Conservation (phyloP, 225 moss, liverwort and hornwort species). For the Takakia lepidozioides region DNA sequence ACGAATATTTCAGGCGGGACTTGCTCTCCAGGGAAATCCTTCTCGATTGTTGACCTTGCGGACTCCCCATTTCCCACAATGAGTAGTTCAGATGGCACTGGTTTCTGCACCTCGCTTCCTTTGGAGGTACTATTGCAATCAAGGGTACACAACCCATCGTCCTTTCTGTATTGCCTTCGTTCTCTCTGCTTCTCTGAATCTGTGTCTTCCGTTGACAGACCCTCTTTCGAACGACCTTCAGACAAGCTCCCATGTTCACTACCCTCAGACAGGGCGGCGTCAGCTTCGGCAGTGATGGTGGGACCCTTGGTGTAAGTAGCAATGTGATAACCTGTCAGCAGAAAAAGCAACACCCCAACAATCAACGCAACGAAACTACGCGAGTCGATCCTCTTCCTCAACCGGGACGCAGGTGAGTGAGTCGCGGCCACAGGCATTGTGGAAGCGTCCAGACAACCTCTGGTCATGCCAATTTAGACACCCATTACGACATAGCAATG, state of each 20-base stretch:
- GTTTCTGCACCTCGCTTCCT: slow-evolving; percentile 16
- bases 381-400: slow-evolving; percentile 21
- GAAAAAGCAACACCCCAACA: slow-evolving; percentile 19
- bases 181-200: too few relatives aligned
- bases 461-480: too few relatives aligned
- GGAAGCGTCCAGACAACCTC: too few relatives aligned
- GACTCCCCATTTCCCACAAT: slow-evolving; percentile 30
- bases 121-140: slow-evolving; percentile 36
- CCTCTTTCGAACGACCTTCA: neutral
- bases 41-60: slow-evolving; percentile 8
- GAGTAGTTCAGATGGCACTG: too few relatives aligned
- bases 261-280: too few relatives aligned
- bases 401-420: too few relatives aligned
- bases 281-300: neutral
- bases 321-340: slow-evolving; percentile 22
- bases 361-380: slow-evolving; percentile 20
- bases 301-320: slow-evolving; percentile 10
- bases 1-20: slow-evolving; percentile 42
- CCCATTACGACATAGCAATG: too few relatives aligned
- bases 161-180: too few relatives aligned
- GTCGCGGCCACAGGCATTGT: too few relatives aligned
- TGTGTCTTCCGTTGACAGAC: neutral
- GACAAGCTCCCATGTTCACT: too few relatives aligned
- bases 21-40: slow-evolving; percentile 13
- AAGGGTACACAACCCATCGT: slow-evolving; percentile 36